A percentile compares a stretch with the other conserved stretches of the same genome.
Evolutionary conservation across 176 grass and related monocot genomes (phyloP).

Genomic region (Musa troglodytarum): DNA sequence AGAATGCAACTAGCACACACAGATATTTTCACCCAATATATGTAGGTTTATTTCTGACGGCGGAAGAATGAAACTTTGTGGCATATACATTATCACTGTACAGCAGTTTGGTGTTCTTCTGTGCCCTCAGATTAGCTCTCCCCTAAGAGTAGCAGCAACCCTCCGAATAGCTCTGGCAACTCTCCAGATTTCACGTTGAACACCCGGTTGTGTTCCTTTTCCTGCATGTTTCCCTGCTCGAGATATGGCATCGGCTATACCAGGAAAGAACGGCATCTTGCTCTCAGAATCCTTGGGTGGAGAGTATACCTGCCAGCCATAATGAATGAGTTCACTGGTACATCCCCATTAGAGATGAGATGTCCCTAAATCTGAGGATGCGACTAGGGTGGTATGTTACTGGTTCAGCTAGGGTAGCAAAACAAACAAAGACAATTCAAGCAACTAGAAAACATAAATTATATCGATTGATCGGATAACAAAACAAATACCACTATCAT

Average conservation of each 20-base stretch:
- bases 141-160: slow-evolving; percentile 42
- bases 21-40: no score
- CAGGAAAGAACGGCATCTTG: slow-evolving; percentile 58
- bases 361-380: no score
- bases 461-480: no score
- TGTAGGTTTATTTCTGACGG: not conserved
- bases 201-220: not conserved
- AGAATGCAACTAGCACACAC: no score
- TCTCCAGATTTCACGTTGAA: slow-evolving; percentile 70
- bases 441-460: no score
- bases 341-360: no score
- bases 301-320: slow-evolving; percentile 51
- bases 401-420: no score
- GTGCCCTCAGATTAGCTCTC: slow-evolving; percentile 26
- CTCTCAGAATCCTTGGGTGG: slow-evolving; percentile 74
- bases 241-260: slow-evolving; percentile 60
- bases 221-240: slow-evolving; percentile 10
- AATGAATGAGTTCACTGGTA: not conserved
- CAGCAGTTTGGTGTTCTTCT: not conserved
- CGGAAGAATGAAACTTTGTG: not conserved
- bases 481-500: no score
- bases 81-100: not conserved
- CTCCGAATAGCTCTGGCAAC: slow-evolving; percentile 56
- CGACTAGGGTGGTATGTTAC: no score
- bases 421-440: no score